Conservation (phyloP, 192 early-diverging fungal species). For the Martensiomyces pterosporus region DNA sequence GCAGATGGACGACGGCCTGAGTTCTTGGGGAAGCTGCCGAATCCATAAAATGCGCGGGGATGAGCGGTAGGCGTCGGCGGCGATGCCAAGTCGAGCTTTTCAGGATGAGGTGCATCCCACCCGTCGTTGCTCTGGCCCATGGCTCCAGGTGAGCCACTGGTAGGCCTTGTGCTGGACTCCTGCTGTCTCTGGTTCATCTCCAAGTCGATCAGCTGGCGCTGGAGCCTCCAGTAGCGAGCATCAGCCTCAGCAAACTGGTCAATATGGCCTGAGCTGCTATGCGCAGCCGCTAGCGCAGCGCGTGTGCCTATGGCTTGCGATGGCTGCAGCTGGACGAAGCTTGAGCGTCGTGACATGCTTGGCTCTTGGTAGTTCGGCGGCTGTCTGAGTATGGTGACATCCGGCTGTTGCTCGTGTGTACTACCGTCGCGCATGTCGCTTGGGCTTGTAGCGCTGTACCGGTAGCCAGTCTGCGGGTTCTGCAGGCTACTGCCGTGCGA, state of each 20-base stretch:
- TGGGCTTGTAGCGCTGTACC: neutral
- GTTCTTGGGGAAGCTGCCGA: slow-evolving; percentile 1
- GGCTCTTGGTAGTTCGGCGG: slow-evolving; percentile 46
- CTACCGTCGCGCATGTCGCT: neutral
- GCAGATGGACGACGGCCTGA: slow-evolving; percentile 43
- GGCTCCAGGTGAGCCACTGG: too few species aligned
- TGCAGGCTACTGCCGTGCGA: neutral
- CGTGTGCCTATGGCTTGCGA: slow-evolving; percentile 3
- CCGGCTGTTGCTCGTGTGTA: neutral
- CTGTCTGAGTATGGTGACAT: slow-evolving; percentile 24
- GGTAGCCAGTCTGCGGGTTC: neutral
- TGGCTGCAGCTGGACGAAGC: slow-evolving; percentile 42
- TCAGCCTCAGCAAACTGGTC: slow-evolving; percentile 50
- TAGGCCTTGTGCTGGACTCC: slow-evolving; percentile 1
- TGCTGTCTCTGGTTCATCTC: slow-evolving; percentile 37
- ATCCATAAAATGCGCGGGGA: too few species aligned
- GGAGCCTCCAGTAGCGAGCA: slow-evolving; percentile 47
- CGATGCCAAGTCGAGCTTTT: slow-evolving; percentile 25
- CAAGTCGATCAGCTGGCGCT: slow-evolving; percentile 48
- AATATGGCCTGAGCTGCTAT: slow-evolving; percentile 1
- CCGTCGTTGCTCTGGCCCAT: neutral
- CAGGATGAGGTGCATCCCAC: slow-evolving; percentile 10
- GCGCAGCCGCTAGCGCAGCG: slow-evolving; percentile 10
- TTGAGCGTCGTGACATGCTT: slow-evolving; percentile 39
- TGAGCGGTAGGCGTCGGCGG: slow-evolving; percentile 43